Base-by-base conservation (phyloP, 768 basidiomycete species). In the Zangia roseola region DNA sequence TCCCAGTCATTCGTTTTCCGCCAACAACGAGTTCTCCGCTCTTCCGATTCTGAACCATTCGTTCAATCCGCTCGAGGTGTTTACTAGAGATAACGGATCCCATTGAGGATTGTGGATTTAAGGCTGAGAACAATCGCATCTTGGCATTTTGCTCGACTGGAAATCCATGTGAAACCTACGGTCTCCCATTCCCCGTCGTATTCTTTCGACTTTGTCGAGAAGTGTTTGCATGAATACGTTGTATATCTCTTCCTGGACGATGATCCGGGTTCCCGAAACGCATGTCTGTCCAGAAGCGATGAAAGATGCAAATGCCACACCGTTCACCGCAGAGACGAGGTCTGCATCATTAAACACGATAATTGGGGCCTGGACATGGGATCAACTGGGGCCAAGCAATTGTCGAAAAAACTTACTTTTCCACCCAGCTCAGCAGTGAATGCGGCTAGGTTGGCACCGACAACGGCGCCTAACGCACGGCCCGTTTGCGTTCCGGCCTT, bases 261-360 rank as follows among this genome's bases (percentile, higher is more conserved):
- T 73, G 17, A 93, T 72, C n/a, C 91, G 80, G 12, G 89, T 84
- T n/a, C 89, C 91, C 2, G 91, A 92, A n/a, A 93, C 86, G 50
- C 91, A 92, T 9, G 91, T 92, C 70, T 94, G 91, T 4, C 91
- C 91, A 20, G 88, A 90, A 1, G 91, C 91, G 42, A 94, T 73
- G 57, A 93, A 94, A 1, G 86, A 81, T 10, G 89, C 85, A 60
- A 94, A 93, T 0, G 88, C 85, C 6, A 80, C 81, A 16, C 91
- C 91, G 53, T 93, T 92, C 19, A 88, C 86, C 0, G 91, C 85
- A n/a, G 80, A 76, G 19, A 70, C 54, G 42, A 90, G 58, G 58
- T 92, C 85, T 7, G 88, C 84, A 60, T 94, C 89, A 42, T 84
- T 72, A 59, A 92, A 93, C 10, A 93, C 73, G 10, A 93, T 62